A percentile compares a stretch with the other conserved stretches of the same genome.
These are phyloP conservation scores for Plicaturopsis crispa DNA, from an alignment of 768 basidiomycete species.

Conservation along the genomic window DNA sequence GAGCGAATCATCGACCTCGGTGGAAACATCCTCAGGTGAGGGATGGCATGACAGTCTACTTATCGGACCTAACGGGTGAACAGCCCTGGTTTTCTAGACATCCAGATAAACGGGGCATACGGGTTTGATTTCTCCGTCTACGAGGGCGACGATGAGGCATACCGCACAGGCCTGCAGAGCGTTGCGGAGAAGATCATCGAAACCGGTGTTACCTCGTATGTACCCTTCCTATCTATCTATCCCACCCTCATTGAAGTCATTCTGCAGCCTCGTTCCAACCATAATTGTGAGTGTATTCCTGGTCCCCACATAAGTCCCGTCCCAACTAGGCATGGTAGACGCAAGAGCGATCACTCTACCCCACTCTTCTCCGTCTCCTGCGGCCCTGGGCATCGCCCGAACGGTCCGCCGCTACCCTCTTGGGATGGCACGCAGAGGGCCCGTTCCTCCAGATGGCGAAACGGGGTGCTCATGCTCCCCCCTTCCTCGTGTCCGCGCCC, in stretches of 20 bases:
- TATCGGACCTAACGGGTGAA: too few species aligned
- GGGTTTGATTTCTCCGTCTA: constrained; percentile 85
- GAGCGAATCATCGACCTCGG: constrained; percentile 57
- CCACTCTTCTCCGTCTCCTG: constrained; percentile 59
- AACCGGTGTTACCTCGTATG: constrained; percentile 84
- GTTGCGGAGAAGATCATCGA: constrained; percentile 75
- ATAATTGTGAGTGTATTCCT: constrained; percentile 52
- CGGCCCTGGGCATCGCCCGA: constrained; percentile 57
- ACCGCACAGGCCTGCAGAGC: constrained; percentile 57
- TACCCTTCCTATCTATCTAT: constrained; percentile 8
- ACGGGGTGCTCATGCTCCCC: constrained; percentile 74
- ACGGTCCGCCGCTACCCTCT: constrained; percentile 62
- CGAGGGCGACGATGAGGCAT: constrained; percentile 60
- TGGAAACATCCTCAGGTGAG: constrained; percentile 70
- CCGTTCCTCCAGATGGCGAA: constrained; percentile 82
- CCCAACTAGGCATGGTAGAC: constrained; percentile 43
- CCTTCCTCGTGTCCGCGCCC: constrained; percentile 53
- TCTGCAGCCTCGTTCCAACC: constrained; percentile 48
- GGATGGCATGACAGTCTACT: neutral
- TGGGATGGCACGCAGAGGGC: constrained; percentile 91
- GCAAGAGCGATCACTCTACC: constrained; percentile 69
- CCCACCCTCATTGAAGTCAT: constrained; percentile 6
- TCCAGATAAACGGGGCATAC: constrained; percentile 88
- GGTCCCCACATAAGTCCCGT: constrained; percentile 1
- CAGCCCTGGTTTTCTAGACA: constrained; percentile 82